Evolutionary conservation across 1,284 basidiomycete species (phyloP).

Genomic region (Tylopilus sp.): DNA sequence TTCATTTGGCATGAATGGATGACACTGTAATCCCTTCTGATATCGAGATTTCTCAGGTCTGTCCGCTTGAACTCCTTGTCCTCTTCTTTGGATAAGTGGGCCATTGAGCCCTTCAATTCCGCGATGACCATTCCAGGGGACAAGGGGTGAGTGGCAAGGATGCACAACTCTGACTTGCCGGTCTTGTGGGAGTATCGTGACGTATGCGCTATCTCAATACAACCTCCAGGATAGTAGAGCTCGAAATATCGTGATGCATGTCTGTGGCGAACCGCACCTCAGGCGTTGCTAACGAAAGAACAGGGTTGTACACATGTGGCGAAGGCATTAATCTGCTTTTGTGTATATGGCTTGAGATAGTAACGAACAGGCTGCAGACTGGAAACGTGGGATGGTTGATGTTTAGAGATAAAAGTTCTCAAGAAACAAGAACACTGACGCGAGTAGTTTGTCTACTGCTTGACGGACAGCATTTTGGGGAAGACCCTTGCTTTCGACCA

Average conservation of each 20-base stretch:
- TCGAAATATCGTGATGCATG: constrained; percentile 86
- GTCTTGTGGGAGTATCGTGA: constrained; percentile 80
- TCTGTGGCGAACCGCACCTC: constrained; percentile 42
- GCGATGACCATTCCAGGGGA: constrained; percentile 71
- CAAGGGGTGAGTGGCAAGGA: constrained; percentile 77
- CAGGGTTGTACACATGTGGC: constrained; percentile 66
- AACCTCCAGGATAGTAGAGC: constrained; percentile 76
- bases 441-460: constrained; percentile 71
- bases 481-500: constrained; percentile 55
- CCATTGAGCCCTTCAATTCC: constrained; percentile 86
- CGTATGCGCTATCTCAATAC: constrained; percentile 84
- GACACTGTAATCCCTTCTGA: constrained; percentile 86
- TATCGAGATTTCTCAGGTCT: constrained; percentile 65
- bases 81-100: constrained; percentile 77
- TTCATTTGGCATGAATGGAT: constrained; percentile 88
- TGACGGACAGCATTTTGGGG: constrained; percentile 56
- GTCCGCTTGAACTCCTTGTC: constrained; percentile 79
- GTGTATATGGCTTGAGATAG: constrained; percentile 67
- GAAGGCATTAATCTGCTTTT: constrained; percentile 83
- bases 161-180: constrained; percentile 89
- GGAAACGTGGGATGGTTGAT: constrained; percentile 21
- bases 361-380: constrained; percentile 72
- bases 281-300: constrained; percentile 26
- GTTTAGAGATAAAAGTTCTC: constrained; percentile 19
- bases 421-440: constrained; percentile 46